These are phyloP conservation scores for Trifolium subterraneum DNA, from an alignment of 306 rosid genomes.

Conservation along the genomic window DNA sequence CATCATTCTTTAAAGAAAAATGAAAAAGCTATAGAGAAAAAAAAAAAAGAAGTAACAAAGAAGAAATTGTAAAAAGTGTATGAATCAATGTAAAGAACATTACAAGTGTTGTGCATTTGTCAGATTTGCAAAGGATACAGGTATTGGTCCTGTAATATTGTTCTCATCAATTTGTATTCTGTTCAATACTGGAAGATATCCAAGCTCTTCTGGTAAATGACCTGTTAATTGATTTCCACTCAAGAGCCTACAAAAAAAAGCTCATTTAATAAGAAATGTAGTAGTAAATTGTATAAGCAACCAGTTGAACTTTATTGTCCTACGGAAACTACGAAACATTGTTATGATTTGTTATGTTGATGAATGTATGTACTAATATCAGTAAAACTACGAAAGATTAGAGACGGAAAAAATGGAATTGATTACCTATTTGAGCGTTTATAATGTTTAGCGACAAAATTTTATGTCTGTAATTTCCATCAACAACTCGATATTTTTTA, in stretches of 20 bases:
- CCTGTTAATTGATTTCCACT: constrained; percentile 79
- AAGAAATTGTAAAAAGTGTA: neutral
- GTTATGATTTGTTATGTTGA: neutral
- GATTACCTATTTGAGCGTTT: neutral
- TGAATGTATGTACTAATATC: neutral
- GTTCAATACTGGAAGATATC: constrained; percentile 61
- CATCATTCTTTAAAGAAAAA: constrained; percentile 15
- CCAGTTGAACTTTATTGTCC: no score
- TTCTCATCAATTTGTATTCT: constrained; percentile 83
- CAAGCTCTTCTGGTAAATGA: constrained; percentile 76
- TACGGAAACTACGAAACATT: neutral
- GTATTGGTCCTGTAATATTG: constrained; percentile 72
- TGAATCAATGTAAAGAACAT: constrained; percentile 45
- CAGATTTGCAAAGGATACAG: constrained; percentile 74
- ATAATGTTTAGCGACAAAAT: neutral
- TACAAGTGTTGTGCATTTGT: constrained; percentile 70
- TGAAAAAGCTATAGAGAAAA: neutral
- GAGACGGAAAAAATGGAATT: neutral
- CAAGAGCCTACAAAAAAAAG: constrained; percentile 69
- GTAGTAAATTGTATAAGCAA: neutral
- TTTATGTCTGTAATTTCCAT: neutral
- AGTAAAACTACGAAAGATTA: neutral
- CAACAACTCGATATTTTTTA: no score
- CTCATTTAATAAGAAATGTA: constrained; percentile 29
- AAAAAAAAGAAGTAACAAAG: constrained; percentile 9